Evolutionary conservation across 176 grass and related monocot species (phyloP).

Genomic region (Leersia perrieri): DNA sequence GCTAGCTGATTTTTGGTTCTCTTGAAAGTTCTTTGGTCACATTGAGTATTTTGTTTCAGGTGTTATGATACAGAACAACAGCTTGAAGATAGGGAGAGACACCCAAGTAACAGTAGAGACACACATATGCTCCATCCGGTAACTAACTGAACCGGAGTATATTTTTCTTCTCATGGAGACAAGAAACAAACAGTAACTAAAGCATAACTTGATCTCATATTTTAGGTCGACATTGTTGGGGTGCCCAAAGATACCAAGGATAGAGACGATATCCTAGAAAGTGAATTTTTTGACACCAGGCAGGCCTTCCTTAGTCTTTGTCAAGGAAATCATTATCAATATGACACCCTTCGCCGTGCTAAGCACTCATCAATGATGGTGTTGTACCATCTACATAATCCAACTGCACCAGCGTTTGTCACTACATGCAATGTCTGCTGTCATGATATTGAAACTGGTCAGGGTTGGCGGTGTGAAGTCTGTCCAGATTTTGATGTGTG

Average conservation of each 20-base stretch:
- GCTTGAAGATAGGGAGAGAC: slow-evolving; percentile 81
- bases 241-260: slow-evolving; percentile 88
- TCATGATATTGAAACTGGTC: slow-evolving; percentile 95
- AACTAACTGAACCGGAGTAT: slow-evolving; percentile 28
- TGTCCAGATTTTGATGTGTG: slow-evolving; percentile 99
- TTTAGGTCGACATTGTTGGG: slow-evolving; percentile 76
- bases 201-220: slow-evolving; percentile 5
- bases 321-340: slow-evolving; percentile 99
- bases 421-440: slow-evolving; percentile 82
- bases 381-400: slow-evolving; percentile 98
- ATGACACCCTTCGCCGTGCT: slow-evolving; percentile 93
- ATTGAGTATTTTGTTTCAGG: slow-evolving; percentile 47
- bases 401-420: slow-evolving; percentile 96
- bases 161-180: slow-evolving; percentile 10
- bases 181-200: slow-evolving; percentile 8
- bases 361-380: slow-evolving; percentile 99
- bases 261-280: slow-evolving; percentile 96
- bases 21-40: not conserved
- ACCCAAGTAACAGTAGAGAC: slow-evolving; percentile 74
- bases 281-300: slow-evolving; percentile 95
- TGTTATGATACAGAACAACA: slow-evolving; percentile 73
- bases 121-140: slow-evolving; percentile 81
- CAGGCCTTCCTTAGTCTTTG: slow-evolving; percentile 98
- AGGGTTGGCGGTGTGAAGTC: slow-evolving; percentile 98
- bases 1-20: not conserved